A percentile compares a stretch with the other conserved stretches of the same genome.
Evolutionary conservation across 179 eudicot genomes (phyloP).

Genomic region (Actinidia arguta): DNA sequence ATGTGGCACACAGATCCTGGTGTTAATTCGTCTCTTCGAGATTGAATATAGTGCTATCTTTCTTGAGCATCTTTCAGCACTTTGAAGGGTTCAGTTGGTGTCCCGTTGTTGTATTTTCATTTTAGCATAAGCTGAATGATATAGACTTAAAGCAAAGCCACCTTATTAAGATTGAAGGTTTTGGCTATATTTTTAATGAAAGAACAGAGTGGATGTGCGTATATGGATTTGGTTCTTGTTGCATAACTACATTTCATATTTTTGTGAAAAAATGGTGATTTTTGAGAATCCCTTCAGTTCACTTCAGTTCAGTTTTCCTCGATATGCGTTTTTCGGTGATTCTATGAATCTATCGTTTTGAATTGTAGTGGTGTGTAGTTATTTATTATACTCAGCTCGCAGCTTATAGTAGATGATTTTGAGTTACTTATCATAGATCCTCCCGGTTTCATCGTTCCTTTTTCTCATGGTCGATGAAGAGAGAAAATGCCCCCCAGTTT

Average conservation of each 20-base stretch:
- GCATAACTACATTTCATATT: neutral
- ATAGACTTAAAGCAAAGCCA: neutral
- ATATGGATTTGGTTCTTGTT: neutral
- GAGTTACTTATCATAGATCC: no score
- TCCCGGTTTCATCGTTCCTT: no score
- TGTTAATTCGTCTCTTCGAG: neutral
- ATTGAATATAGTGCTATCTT: neutral
- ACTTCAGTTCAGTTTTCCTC: no score
- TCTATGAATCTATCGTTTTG: no score
- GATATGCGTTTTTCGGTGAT: no score
- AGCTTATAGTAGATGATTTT: no score
- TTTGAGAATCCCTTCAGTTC: no score
- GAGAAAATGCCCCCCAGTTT: no score
- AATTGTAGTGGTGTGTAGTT: no score
- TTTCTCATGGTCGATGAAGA: no score
- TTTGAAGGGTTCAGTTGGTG: conserved; percentile 3
- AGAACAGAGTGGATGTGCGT: neutral
- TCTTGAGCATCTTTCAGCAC: conserved; percentile 16
- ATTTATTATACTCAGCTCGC: no score
- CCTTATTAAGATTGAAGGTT: conserved; percentile 11
- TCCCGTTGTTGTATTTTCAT: conserved; percentile 9
- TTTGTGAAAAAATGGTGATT: no score
- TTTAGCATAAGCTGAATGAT: conserved; percentile 17
- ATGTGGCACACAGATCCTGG: neutral
- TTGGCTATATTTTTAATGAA: conserved; percentile 12